Evolutionary conservation across 2,329 filamentous ascomycete genomes (phyloP), one percentile per base, ranked within the genome.

Genomic region (Exophiala xenobiotica): DNA sequence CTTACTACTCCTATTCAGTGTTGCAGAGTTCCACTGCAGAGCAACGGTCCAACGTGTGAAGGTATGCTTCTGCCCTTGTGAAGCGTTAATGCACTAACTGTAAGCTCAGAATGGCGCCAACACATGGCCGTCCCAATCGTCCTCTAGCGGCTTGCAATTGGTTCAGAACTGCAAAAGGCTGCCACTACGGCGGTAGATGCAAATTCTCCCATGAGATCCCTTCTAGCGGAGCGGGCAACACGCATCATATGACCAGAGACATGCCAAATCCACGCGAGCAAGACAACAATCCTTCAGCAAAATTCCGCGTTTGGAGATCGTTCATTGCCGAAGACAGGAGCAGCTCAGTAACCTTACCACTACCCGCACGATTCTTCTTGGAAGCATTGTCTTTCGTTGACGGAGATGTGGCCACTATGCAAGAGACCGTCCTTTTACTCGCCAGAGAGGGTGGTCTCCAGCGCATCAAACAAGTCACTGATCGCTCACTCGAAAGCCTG

Each of bases 281-380:
- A 27, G 62, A 62, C 2, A 61, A 61, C n/a, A n/a, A n/a, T n/a
- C n/a, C n/a, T n/a, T n/a, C n/a, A 33, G 49, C 37, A 6, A 53
- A 63, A 0, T 70, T 68, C 48, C 59, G 53, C 24, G 47, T 50
- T 7, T 69, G 65, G 67, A 66, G 60, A 55, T 16, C n/a, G 14
- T 8, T 19, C 18, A 18, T 39, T n/a, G 8, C 26, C 8, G 14
- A 20, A 18, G 35, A 39, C 12, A 8, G 8, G 26, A 29, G n/a
- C 26, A 7, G n/a, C 26, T 7, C 26, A 7, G 26, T 7, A 29
- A 7, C 26, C 8, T 29, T n/a, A n/a, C 26, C 26, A 8, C 26
- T 29, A n/a, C 26, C 26, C n/a, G 8, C n/a, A 29, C 8, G 26
- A n/a, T 29, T 29, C 26, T 29, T 29, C n/a, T n/a, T 8, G 54